phyloP scores from a whole-genome alignment of 345 rosid genomes.

The Durio zibethinus region DNA sequence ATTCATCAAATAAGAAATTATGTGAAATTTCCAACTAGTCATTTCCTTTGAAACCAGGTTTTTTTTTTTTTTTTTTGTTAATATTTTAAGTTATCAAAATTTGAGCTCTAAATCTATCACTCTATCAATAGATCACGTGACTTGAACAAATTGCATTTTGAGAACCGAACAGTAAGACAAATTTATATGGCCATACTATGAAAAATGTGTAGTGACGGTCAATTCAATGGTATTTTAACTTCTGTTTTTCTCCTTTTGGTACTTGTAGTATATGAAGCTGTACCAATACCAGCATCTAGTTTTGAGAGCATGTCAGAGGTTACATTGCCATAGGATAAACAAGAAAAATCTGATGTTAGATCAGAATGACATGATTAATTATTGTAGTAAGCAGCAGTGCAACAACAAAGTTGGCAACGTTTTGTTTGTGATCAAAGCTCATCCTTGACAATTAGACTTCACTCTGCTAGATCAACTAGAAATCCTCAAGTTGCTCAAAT shows the following conservation, averaged over 20 bases:
- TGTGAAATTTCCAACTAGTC: background rate
- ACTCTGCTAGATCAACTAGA: background rate
- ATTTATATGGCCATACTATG: too few species aligned
- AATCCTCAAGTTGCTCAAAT: background rate
- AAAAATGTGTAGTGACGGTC: too few species aligned
- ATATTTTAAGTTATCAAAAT: too few species aligned
- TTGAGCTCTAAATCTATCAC: too few species aligned
- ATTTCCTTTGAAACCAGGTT: too few species aligned
- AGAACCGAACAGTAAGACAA: background rate
- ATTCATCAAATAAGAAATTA: background rate
- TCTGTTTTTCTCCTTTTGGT: too few species aligned
- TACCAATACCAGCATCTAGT: too few species aligned
- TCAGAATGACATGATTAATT: background rate
- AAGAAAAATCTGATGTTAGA: background rate
- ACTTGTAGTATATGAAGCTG: too few species aligned
- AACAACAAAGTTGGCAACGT: background rate
- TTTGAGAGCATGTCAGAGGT: too few species aligned
- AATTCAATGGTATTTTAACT: too few species aligned
- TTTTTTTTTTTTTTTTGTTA: too few species aligned
- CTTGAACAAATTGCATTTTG: background rate
- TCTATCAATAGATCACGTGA: too few species aligned
- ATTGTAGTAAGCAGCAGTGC: background rate
- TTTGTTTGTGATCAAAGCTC: background rate
- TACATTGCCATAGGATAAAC: background rate
- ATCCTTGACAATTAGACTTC: background rate